Evolutionary conservation across 129 eudicot genomes (phyloP).

Genomic region (Logfia minima): DNA sequence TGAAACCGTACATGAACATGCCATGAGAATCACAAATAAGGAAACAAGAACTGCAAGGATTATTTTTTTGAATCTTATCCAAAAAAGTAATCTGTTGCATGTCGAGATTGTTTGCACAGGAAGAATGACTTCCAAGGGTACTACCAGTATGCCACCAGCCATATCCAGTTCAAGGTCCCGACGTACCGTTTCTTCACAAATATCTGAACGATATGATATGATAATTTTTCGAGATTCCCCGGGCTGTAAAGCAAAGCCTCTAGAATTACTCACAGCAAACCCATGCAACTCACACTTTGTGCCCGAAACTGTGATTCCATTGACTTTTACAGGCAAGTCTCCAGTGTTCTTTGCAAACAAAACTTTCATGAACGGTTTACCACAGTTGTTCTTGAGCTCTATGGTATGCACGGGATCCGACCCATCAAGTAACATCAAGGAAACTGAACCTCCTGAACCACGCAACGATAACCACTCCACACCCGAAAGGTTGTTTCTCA

Average conservation of each 20-base stretch:
- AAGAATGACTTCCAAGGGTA: slow-evolving; percentile 73
- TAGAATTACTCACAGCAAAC: slow-evolving; percentile 56
- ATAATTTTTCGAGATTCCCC: slow-evolving; percentile 56
- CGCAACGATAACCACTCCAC: slow-evolving; percentile 77
- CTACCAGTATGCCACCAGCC: slow-evolving; percentile 65
- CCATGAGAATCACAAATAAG: slow-evolving; percentile 29
- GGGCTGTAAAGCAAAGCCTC: slow-evolving; percentile 66
- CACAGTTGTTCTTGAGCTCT: slow-evolving; percentile 47
- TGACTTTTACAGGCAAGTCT: slow-evolving; percentile 64
- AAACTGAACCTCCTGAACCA: slow-evolving; percentile 76
- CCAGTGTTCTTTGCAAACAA: slow-evolving; percentile 65
- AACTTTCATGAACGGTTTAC: slow-evolving; percentile 45
- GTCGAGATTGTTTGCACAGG: slow-evolving; percentile 39
- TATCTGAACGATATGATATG: slow-evolving; percentile 55
- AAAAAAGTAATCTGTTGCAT: slow-evolving; percentile 54
- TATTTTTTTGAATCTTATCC: slow-evolving; percentile 49
- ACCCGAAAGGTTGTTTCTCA: slow-evolving; percentile 89
- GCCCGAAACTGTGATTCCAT: slow-evolving; percentile 59
- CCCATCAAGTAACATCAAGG: slow-evolving; percentile 60
- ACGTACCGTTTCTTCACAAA: slow-evolving; percentile 48
- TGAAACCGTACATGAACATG: slow-evolving; percentile 39
- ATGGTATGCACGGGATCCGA: slow-evolving; percentile 49
- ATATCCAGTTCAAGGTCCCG: slow-evolving; percentile 74
- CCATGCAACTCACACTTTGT: slow-evolving; percentile 77
- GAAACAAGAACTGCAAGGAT: slow-evolving; percentile 36